Conservation (phyloP, 2,329 filamentous ascomycete genomes). For the Apiospora rasikravindrae region DNA sequence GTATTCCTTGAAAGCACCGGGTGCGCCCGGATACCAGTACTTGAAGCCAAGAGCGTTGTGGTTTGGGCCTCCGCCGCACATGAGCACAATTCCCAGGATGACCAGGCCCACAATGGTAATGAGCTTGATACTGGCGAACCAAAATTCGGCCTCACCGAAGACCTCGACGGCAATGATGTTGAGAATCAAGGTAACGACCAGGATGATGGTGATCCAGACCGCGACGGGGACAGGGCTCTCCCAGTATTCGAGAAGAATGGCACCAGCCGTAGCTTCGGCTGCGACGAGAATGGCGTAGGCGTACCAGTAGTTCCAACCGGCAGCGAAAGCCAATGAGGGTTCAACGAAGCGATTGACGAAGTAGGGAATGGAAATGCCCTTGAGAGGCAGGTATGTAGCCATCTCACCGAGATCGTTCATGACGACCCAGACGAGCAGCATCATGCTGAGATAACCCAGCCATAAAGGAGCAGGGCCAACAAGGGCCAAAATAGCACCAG, state of each 20-base stretch:
- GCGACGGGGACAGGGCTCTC: conserved; percentile 54
- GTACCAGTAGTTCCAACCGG: conserved; percentile 68
- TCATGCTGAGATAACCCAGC: conserved; percentile 69
- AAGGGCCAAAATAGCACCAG: conserved; percentile 58
- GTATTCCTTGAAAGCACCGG: conserved; percentile 53
- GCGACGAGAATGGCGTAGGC: conserved; percentile 63
- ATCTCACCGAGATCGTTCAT: conserved; percentile 61
- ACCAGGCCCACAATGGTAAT: conserved; percentile 63
- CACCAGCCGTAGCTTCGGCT: conserved; percentile 62
- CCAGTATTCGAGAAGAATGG: conserved; percentile 67
- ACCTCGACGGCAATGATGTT: conserved; percentile 63
- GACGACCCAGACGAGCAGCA: conserved; percentile 56
- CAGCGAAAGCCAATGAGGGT: conserved; percentile 59
- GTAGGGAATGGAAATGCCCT: conserved; percentile 62
- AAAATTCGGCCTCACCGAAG: conserved; percentile 68
- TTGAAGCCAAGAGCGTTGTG: conserved; percentile 55
- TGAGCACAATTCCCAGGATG: conserved; percentile 60
- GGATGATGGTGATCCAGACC: conserved; percentile 65
- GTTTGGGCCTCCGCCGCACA: conserved; percentile 60
- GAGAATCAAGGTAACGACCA: conserved; percentile 57
- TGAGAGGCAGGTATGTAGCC: conserved; percentile 59
- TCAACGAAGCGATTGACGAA: conserved; percentile 62
- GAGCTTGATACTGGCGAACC: conserved; percentile 65
- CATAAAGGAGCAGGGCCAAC: conserved; percentile 71
- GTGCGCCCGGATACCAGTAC: conserved; percentile 50